phyloP scores from a whole-genome alignment of 148 eudicot species.

The Nepenthes mirabilis region DNA sequence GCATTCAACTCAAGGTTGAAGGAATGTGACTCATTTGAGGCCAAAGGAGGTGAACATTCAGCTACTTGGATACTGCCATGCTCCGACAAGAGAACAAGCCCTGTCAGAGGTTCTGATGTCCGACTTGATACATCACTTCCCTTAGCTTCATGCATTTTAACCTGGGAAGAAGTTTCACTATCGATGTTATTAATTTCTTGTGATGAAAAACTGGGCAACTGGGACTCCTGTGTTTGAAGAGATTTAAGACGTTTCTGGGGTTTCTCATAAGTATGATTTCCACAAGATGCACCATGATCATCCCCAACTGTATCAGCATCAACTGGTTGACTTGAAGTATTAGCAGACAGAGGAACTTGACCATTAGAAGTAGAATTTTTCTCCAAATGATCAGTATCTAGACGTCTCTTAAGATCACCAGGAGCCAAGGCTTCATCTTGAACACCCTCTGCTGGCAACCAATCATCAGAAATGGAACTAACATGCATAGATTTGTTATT shows the following conservation, averaged over 20 bases:
- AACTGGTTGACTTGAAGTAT: conserved; percentile 9
- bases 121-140: conserved; percentile 10
- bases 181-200: conserved; percentile 15
- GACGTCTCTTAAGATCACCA: neutral
- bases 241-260: conserved; percentile 15
- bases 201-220: conserved; percentile 3
- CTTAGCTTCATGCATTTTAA: conserved; percentile 8
- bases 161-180: conserved; percentile 20
- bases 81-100: conserved; percentile 10
- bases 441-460: conserved; percentile 5
- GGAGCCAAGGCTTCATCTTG: neutral
- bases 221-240: conserved; percentile 5
- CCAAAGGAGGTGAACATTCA: conserved; percentile 8
- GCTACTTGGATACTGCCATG: conserved; percentile 5
- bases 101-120: conserved; percentile 18
- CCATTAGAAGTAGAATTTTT: conserved; percentile 1
- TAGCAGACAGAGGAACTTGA: conserved; percentile 15
- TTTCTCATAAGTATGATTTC: conserved; percentile 11
- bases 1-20: conserved; percentile 18
- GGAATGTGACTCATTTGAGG: conserved; percentile 15
- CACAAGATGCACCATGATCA: conserved; percentile 6
- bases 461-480: conserved; percentile 8
- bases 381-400: neutral
- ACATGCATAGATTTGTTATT: conserved; percentile 8
- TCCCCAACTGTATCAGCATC: conserved; percentile 9